Percentiles rank a stretch among this genome's conserved stretches.
phyloP scores from a whole-genome alignment of 1,284 basidiomycete genomes.

The Limonomyces culmigenus region DNA sequence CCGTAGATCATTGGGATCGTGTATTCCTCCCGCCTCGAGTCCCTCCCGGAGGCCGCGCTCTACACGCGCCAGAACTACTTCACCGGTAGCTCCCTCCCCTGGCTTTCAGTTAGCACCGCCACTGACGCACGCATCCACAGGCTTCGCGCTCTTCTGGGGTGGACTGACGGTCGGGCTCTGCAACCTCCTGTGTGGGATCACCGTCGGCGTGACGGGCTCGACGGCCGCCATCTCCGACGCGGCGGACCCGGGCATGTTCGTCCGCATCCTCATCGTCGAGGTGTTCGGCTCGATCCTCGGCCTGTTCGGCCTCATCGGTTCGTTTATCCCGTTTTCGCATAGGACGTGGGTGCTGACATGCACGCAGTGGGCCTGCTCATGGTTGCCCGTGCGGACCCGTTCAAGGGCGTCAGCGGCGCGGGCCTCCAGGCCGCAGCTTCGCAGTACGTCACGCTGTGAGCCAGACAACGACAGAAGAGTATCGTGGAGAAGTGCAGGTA shows the following conservation, averaged over 20 bases:
- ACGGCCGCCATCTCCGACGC: constrained; percentile 88
- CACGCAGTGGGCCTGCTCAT: constrained; percentile 48
- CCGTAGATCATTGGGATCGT: constrained; percentile 83
- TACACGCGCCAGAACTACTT: constrained; percentile 81
- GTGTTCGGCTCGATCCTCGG: constrained; percentile 90
- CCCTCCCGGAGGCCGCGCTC: constrained; percentile 41
- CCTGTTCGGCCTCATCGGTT: constrained; percentile 82
- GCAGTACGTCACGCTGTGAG: too few relatives aligned
- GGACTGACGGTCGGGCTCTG: constrained; percentile 82
- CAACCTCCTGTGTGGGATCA: constrained; percentile 86
- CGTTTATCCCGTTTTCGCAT: constrained; percentile 14
- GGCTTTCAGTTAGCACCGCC: constrained; percentile 1
- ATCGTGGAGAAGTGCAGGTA: too few relatives aligned
- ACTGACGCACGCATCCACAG: constrained; percentile 14
- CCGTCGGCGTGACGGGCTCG: constrained; percentile 82
- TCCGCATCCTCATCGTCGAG: constrained; percentile 89
- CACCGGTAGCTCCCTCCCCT: constrained; percentile 39
- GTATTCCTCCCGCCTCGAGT: constrained; percentile 65
- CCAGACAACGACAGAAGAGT: too few relatives aligned
- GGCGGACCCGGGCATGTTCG: constrained; percentile 82
- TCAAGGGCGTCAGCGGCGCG: constrained; percentile 12
- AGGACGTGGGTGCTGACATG: constrained; percentile 2
- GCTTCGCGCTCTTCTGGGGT: constrained; percentile 89
- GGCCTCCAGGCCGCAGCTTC: too few relatives aligned
- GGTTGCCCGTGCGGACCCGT: constrained; percentile 39